Conservation (phyloP, 164 flowering plant species). For the Tetrastigma voinierianum region DNA sequence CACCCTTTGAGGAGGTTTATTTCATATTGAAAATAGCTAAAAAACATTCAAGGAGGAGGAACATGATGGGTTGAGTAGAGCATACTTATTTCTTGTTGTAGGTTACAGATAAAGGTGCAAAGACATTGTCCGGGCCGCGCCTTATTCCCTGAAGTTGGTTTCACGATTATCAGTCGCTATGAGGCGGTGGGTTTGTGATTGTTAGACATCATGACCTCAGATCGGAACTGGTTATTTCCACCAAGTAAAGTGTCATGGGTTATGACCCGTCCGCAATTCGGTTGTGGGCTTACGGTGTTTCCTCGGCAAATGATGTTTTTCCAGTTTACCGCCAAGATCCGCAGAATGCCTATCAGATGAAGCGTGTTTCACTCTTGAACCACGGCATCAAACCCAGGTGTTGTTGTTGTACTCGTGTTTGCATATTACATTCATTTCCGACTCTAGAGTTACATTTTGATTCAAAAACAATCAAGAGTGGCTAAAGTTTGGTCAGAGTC, state of each 20-base stretch:
- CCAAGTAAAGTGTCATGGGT: slow-evolving; percentile 93
- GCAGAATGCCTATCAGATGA: slow-evolving; percentile 75
- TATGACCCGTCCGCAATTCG: slow-evolving; percentile 79
- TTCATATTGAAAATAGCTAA: no score
- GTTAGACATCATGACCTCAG: slow-evolving; percentile 85
- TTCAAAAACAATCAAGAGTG: slow-evolving; percentile 48
- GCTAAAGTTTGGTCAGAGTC: slow-evolving; percentile 59
- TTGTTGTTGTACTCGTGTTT: slow-evolving; percentile 76
- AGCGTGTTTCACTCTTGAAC: slow-evolving; percentile 70
- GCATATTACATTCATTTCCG: slow-evolving; percentile 77
- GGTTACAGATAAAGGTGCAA: slow-evolving; percentile 78
- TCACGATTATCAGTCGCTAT: slow-evolving; percentile 60
- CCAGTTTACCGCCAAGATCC: slow-evolving; percentile 95
- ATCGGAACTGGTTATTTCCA: slow-evolving; percentile 88
- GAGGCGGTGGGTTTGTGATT: slow-evolving; percentile 93
- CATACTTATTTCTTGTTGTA: slow-evolving; percentile 18
- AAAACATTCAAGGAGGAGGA: no score
- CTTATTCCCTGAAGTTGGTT: slow-evolving; percentile 88
- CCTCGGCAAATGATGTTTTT: slow-evolving; percentile 81
- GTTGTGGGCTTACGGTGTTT: slow-evolving; percentile 93
- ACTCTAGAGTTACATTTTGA: slow-evolving; percentile 32
- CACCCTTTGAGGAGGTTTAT: no score
- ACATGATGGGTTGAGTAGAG: no score
- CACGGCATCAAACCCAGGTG: slow-evolving; percentile 79
- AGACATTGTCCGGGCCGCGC: slow-evolving; percentile 85